phyloP scores from a whole-genome alignment of 345 rosid genomes.

The Eucalyptus globulus region DNA sequence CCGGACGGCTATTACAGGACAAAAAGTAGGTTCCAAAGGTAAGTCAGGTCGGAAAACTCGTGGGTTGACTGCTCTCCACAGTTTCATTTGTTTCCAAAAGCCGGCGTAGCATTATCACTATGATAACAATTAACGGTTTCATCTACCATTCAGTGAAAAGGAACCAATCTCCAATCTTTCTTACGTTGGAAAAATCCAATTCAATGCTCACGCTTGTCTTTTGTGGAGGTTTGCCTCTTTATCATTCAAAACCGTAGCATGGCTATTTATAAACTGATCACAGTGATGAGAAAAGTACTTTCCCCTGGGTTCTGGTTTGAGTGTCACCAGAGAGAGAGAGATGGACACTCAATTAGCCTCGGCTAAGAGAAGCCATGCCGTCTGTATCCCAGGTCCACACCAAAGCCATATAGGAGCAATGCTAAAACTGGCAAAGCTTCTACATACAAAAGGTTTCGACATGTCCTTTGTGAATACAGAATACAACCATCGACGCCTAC shows the following conservation, averaged over 20 bases:
- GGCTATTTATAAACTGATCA: no score
- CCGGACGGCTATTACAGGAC: no score
- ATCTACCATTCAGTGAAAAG: no score
- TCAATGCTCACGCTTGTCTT: no score
- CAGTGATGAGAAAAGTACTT: background rate
- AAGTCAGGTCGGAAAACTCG: no score
- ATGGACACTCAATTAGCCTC: background rate
- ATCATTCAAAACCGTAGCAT: no score
- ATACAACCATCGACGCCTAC: background rate
- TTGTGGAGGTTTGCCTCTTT: no score
- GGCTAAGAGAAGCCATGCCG: background rate
- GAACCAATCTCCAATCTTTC: no score
- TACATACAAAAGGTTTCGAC: background rate
- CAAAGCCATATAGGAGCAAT: conserved; percentile 1
- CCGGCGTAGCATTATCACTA: no score
- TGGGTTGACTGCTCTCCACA: no score
- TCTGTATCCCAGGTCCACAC: background rate
- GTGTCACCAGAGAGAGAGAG: background rate
- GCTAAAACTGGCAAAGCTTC: background rate
- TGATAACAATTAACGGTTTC: no score
- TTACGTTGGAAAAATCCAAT: background rate
- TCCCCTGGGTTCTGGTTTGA: background rate
- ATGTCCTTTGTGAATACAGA: background rate
- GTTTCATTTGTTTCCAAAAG: background rate
- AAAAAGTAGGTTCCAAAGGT: no score